A percentile compares a stretch with the other conserved stretches of the same genome.
Conservation (phyloP, 2,329 filamentous ascomycete genomes). For the Laburnicola sp. region DNA sequence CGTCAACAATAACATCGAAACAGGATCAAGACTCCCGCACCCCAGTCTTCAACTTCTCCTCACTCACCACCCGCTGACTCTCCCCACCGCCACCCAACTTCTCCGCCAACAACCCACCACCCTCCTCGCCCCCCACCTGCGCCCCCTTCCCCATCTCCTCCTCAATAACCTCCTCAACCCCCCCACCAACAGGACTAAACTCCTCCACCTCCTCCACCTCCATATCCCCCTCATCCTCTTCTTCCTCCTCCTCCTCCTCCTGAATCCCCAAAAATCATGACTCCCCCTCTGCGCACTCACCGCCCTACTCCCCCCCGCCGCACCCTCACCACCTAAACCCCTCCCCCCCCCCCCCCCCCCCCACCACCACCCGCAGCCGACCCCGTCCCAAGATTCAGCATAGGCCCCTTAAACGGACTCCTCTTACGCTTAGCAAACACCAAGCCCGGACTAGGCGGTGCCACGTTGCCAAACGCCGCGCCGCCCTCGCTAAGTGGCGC, state of each 20-base stretch:
- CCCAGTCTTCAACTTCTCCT: too few relatives aligned
- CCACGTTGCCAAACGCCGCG: constrained; percentile 56
- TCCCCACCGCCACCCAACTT: too few relatives aligned
- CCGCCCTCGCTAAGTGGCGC: constrained; percentile 52
- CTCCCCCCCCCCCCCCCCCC: constrained; percentile 11
- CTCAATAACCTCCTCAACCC: constrained; percentile 37
- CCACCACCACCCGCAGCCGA: constrained; percentile 11
- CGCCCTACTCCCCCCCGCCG: constrained; percentile 29
- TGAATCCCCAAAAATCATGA: constrained; percentile 70
- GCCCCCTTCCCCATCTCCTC: constrained; percentile 15
- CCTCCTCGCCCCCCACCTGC: background rate
- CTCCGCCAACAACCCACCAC: background rate
- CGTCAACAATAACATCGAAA: too few relatives aligned
- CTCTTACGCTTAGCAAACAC: constrained; percentile 82
- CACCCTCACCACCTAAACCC: background rate
- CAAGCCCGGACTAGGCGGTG: constrained; percentile 64
- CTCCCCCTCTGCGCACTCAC: constrained; percentile 70
- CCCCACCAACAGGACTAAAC: constrained; percentile 56
- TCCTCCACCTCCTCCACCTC: constrained; percentile 61
- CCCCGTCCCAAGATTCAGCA: constrained; percentile 54
- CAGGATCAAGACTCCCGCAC: too few relatives aligned
- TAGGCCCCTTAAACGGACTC: constrained; percentile 80
- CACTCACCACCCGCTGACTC: too few relatives aligned
- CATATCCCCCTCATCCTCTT: constrained; percentile 48
- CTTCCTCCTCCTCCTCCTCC: constrained; percentile 48